Conservation (phyloP, 2,329 filamentous ascomycete species). For the Penicillium occitanis region DNA sequence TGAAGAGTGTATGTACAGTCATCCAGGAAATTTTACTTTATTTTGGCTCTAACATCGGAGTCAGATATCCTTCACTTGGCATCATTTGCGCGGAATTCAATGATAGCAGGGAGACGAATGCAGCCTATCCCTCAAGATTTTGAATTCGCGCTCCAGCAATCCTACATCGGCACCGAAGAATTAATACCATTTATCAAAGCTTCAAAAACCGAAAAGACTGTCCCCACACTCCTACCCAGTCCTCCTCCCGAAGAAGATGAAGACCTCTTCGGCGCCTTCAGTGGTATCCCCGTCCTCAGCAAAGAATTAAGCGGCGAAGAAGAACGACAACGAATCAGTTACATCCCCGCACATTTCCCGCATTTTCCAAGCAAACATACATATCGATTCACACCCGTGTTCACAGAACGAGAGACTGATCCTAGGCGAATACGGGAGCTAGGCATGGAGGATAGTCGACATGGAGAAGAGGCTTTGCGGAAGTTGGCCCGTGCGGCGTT, state of each 20-base stretch:
- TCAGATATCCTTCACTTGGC: constrained; percentile 58
- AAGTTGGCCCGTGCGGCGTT: constrained; percentile 56
- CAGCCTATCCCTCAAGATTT: constrained; percentile 61
- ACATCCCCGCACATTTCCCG: constrained; percentile 63
- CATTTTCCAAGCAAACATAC: constrained; percentile 64
- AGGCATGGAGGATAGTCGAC: constrained; percentile 64
- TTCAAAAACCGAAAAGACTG: constrained; percentile 23
- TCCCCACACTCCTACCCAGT: constrained; percentile 37
- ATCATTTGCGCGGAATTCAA: constrained; percentile 56
- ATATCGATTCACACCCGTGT: constrained; percentile 61
- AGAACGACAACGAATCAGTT: constrained; percentile 49
- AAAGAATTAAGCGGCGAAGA: constrained; percentile 51
- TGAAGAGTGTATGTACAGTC: constrained; percentile 56
- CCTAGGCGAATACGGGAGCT: constrained; percentile 60
- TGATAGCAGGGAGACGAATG: constrained; percentile 57
- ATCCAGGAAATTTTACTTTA: no score
- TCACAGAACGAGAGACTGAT: constrained; percentile 59
- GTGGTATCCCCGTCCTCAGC: constrained; percentile 49
- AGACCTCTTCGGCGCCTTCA: constrained; percentile 32
- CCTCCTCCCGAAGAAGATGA: constrained; percentile 45
- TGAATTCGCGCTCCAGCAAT: constrained; percentile 44
- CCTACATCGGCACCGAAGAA: constrained; percentile 33
- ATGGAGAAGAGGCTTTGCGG: constrained; percentile 64
- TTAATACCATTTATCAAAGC: constrained; percentile 37
- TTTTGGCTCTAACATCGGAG: constrained; percentile 4